phyloP scores from a whole-genome alignment of 495 filamentous ascomycete species.

The Gamarada debralockiae region DNA sequence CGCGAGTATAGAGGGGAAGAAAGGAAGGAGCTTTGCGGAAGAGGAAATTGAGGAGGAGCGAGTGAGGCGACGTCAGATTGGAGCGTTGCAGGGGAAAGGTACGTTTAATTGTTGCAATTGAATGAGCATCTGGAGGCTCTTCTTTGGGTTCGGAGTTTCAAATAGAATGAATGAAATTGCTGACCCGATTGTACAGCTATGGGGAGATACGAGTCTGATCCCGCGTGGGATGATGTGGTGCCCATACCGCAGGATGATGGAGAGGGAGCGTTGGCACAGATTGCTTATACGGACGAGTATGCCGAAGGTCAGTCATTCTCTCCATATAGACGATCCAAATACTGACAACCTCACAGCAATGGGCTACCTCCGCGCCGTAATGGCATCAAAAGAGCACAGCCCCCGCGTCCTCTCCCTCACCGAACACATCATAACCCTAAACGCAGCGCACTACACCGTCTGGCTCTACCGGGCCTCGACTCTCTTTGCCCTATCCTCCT shows the following conservation, averaged over 20 bases:
- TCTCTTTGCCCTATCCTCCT: slow-evolving; percentile 60
- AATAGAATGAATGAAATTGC: too few species aligned
- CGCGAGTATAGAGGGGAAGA: neutral
- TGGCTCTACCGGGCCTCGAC: slow-evolving; percentile 91
- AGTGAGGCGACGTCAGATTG: slow-evolving; percentile 39
- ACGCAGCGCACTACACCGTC: slow-evolving; percentile 96
- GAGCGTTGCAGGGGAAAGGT: slow-evolving; percentile 35
- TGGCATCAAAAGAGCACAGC: slow-evolving; percentile 82
- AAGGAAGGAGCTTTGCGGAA: neutral
- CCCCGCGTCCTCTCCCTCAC: slow-evolving; percentile 78
- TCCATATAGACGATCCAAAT: neutral
- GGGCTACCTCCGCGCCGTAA: slow-evolving; percentile 88
- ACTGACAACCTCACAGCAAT: slow-evolving; percentile 37
- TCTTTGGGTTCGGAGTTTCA: too few species aligned
- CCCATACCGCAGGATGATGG: slow-evolving; percentile 86
- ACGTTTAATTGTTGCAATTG: too few species aligned
- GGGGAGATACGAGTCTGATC: slow-evolving; percentile 58
- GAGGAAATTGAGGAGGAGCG: slow-evolving; percentile 34
- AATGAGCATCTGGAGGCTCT: too few species aligned
- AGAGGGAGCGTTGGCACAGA: slow-evolving; percentile 73
- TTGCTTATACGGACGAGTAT: slow-evolving; percentile 84
- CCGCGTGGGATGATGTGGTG: slow-evolving; percentile 76
- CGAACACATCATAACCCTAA: slow-evolving; percentile 82
- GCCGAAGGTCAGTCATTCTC: slow-evolving; percentile 62
- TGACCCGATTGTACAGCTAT: slow-evolving; percentile 7